These are phyloP conservation scores for Dacryopinax primogenitus DNA, from an alignment of 768 basidiomycete species.

Conservation along the genomic window DNA sequence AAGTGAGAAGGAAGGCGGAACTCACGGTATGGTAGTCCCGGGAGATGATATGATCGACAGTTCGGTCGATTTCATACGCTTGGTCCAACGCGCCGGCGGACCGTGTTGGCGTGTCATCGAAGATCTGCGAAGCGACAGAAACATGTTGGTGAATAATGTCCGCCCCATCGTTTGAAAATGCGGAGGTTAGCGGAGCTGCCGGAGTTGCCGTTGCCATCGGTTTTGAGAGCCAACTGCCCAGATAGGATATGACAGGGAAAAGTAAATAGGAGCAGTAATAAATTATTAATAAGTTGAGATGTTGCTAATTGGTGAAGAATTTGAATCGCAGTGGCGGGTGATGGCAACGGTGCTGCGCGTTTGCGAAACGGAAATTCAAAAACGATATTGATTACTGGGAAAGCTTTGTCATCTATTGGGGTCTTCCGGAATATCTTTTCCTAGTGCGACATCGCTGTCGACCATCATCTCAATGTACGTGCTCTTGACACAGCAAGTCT, in stretches of 20 bases:
- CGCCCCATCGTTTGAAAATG: not conserved
- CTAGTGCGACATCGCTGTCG: not conserved
- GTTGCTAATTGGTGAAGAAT: not conserved
- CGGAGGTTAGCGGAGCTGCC: not conserved
- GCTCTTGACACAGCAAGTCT: not conserved
- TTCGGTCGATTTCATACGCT: not conserved
- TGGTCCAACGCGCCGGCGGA: constrained; percentile 26
- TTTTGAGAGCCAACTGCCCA: not conserved
- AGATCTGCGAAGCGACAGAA: constrained; percentile 35
- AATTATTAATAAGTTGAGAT: not conserved
- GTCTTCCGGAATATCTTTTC: not conserved
- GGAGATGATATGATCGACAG: constrained; percentile 8
- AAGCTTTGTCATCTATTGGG: not conserved
- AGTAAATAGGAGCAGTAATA: not conserved
- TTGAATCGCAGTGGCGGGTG: not conserved
- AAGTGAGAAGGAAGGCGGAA: not conserved
- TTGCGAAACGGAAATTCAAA: not conserved
- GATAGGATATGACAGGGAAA: not conserved
- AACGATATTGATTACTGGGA: not conserved
- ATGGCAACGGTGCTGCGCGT: not conserved
- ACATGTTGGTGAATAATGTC: not conserved
- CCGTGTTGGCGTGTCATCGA: constrained; percentile 54
- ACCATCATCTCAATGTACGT: not conserved
- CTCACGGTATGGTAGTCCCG: not conserved
- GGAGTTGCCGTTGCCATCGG: not conserved